Base-by-base conservation (phyloP, 169 alveolate genomes). In the Blepharisma undulans region DNA sequence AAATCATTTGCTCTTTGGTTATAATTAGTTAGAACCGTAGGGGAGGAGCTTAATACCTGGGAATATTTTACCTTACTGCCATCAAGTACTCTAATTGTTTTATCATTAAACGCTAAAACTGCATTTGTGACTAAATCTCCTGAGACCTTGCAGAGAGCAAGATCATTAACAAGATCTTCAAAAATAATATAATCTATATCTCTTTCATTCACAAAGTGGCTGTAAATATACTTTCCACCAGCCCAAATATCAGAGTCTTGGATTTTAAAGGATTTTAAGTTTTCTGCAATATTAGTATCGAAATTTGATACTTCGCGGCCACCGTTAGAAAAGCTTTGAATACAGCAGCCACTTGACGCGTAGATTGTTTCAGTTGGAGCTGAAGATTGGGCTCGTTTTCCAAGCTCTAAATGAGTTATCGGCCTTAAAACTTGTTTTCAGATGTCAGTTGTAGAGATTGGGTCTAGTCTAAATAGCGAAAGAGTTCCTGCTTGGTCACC, bases 101-200 rank as follows among this genome's bases (percentile, higher is more conserved):
- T 92, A 32, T 94, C 96, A 27, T 92, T 36, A 59, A 95, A 94
- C 12, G 93, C 96, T 8, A 94, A 80, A 22, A 94, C 93, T n/a
- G 95, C 87, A 76, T 94, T 94, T 18, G 30, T 30, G 4, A 92
- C 89, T 82, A 90, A 22, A 25, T 91, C 80, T 1, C 96, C 96
- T 21, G 88, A n/a, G 18, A 94, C 95, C 16, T 93, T 71, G 0
- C 77, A 25, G 34, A 94, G 34, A 25, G 76, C 25, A 92, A 94
- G 87, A 85, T 94, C 96, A 76, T 94, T 85, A 4, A 94, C 91
- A 22, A 76, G 87, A 60, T 92, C 95, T 32, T 92, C 94, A 61
- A 92, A 84, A n/a, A 94, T 86, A 77, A 77, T 85, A 33, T 82
- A 92, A 86, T 84, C 94, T 27, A 82, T 84, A 36, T 94, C 95